A percentile compares a stretch with the other conserved stretches of the same genome.
These are phyloP conservation scores for Bolboschoenoplectus hybrid DNA, from an alignment of 202 grass and related monocot genomes.

Conservation along the genomic window DNA sequence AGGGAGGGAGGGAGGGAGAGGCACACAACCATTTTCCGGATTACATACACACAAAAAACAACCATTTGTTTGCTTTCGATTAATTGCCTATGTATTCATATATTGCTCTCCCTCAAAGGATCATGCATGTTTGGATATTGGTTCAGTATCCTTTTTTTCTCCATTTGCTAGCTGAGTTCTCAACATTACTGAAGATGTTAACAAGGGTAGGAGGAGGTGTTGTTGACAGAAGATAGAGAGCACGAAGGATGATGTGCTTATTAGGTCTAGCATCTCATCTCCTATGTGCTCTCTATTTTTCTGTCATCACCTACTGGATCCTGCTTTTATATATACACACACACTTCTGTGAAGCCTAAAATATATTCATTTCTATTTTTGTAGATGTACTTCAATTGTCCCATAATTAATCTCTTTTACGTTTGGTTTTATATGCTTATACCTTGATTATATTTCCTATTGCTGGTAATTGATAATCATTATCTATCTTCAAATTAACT, in stretches of 20 bases:
- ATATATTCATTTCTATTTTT: background rate
- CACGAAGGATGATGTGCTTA: constrained; percentile 51
- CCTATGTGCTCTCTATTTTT: constrained; percentile 73
- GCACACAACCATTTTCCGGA: background rate
- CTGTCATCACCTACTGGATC: constrained; percentile 51
- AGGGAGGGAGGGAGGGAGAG: background rate
- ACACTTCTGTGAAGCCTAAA: no score
- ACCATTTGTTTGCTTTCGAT: background rate
- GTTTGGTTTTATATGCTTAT: background rate
- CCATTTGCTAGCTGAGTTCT: background rate
- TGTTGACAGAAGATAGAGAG: constrained; percentile 86
- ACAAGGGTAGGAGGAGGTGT: background rate
- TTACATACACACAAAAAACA: no score
- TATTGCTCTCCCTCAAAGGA: no score
- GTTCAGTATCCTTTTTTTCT: background rate
- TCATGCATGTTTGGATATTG: background rate
- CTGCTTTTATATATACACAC: background rate
- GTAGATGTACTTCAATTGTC: background rate
- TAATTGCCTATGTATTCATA: background rate
- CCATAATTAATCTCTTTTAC: background rate
- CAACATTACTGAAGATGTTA: background rate
- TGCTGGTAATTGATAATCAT: background rate
- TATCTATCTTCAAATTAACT: background rate
- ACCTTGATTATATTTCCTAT: background rate
- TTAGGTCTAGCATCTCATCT: constrained; percentile 28